These are phyloP conservation scores for Coffea humblotiana DNA, from an alignment of 305 asterid genomes.

Conservation along the genomic window DNA sequence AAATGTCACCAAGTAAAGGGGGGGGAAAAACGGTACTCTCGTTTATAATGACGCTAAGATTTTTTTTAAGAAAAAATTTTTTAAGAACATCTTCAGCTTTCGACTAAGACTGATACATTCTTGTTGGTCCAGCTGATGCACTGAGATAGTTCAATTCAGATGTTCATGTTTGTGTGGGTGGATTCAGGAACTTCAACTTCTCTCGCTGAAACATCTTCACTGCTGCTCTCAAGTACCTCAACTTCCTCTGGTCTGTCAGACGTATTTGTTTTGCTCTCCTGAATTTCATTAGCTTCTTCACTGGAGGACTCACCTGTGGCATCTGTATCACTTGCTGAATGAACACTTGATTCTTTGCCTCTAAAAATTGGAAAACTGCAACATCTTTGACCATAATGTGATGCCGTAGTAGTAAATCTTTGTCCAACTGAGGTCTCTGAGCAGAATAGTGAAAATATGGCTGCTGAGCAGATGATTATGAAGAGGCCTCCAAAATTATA, in stretches of 20 bases:
- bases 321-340: neutral
- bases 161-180: neutral
- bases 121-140: no score
- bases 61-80: no score
- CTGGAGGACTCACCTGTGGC: neutral
- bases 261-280: neutral
- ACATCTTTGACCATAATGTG: constrained; percentile 2
- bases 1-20: no score
- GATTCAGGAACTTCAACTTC: constrained; percentile 11
- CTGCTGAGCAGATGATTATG: constrained; percentile 42
- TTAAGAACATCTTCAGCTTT: neutral
- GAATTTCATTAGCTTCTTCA: neutral
- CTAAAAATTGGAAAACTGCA: neutral
- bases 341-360: neutral
- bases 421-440: constrained; percentile 42
- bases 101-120: neutral
- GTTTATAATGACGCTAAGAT: no score
- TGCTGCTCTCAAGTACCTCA: neutral
- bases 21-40: no score
- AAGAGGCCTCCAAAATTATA: constrained; percentile 61
- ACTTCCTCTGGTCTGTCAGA: neutral
- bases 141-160: no score
- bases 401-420: constrained; percentile 6
- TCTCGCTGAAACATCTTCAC: neutral
- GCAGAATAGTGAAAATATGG: constrained; percentile 41